Evolutionary conservation across 2,329 filamentous ascomycete genomes (phyloP).

Genomic region (Beauveria brongniartii): DNA sequence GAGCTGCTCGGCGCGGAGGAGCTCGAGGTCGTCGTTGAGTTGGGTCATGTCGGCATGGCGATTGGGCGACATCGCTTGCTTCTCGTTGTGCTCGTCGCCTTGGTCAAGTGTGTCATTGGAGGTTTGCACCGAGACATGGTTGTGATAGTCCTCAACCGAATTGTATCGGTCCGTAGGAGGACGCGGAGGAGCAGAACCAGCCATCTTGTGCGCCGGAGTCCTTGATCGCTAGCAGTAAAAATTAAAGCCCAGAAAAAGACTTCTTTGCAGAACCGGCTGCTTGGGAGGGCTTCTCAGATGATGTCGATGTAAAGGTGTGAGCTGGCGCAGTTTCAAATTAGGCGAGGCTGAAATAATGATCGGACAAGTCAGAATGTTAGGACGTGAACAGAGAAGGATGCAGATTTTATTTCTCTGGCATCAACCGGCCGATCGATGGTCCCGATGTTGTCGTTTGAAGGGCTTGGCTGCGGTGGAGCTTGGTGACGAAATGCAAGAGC

Average conservation of each 20-base stretch:
- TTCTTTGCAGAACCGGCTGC: neutral
- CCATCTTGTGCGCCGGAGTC: neutral
- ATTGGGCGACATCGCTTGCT: conserved; percentile 16
- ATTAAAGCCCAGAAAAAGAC: neutral
- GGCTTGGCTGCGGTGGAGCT: conserved; percentile 7
- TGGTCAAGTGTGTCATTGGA: conserved; percentile 23
- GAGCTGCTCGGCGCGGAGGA: conserved; percentile 38
- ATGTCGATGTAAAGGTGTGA: neutral
- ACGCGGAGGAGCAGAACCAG: conserved; percentile 1
- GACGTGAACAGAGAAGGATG: no score
- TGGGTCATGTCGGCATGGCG: conserved; percentile 29
- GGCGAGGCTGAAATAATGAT: neutral
- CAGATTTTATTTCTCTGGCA: neutral
- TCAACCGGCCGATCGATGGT: neutral
- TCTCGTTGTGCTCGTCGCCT: conserved; percentile 13
- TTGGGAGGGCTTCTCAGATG: neutral
- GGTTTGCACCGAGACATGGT: conserved; percentile 18
- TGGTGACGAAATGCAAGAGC: conserved; percentile 3
- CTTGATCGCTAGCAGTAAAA: neutral
- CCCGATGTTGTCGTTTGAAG: neutral
- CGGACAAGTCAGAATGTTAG: neutral
- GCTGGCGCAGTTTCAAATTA: neutral
- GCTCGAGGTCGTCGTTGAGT: conserved; percentile 40
- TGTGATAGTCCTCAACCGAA: conserved; percentile 15
- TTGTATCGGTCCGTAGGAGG: conserved; percentile 6